Conservation (phyloP, 805 yeast genomes). For the Ogataea paradorogensis region DNA sequence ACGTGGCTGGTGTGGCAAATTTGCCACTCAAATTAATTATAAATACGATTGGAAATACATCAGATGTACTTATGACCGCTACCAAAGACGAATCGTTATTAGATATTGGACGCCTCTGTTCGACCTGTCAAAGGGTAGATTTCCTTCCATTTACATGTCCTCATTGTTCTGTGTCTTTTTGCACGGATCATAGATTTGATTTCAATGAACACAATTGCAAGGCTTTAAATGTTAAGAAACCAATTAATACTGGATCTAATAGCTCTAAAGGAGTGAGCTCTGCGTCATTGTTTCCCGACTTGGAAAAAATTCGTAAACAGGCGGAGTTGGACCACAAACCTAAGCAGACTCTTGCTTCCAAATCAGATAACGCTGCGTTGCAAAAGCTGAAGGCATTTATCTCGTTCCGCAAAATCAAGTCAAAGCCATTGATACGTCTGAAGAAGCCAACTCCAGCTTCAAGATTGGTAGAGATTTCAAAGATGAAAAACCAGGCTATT, state of each 20-base stretch:
- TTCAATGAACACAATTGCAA: constrained; percentile 33
- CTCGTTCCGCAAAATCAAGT: constrained; percentile 10
- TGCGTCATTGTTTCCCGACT: constrained; percentile 49
- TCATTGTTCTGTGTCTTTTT: constrained; percentile 39
- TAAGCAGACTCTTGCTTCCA: constrained; percentile 16
- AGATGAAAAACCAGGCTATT: constrained; percentile 44
- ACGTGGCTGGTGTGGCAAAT: constrained; percentile 15
- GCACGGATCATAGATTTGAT: constrained; percentile 48
- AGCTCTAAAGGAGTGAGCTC: neutral
- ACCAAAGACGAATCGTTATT: constrained; percentile 37
- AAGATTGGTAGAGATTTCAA: constrained; percentile 35
- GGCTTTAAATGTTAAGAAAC: constrained; percentile 8
- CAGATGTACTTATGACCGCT: constrained; percentile 11
- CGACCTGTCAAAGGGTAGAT: constrained; percentile 50
- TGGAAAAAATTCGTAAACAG: constrained; percentile 39
- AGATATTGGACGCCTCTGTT: constrained; percentile 59
- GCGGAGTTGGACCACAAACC: constrained; percentile 30
- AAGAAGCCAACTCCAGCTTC: constrained; percentile 21
- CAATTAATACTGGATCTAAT: constrained; percentile 33
- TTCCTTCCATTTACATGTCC: constrained; percentile 57
- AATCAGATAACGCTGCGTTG: constrained; percentile 20
- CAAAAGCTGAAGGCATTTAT: constrained; percentile 23
- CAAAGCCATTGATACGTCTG: constrained; percentile 7
- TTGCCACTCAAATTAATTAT: constrained; percentile 7
- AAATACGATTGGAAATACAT: neutral